A percentile compares a stretch with the other conserved stretches of the same genome.
Conservation (phyloP, 441 rosid genomes). For the Erodium texanum region DNA sequence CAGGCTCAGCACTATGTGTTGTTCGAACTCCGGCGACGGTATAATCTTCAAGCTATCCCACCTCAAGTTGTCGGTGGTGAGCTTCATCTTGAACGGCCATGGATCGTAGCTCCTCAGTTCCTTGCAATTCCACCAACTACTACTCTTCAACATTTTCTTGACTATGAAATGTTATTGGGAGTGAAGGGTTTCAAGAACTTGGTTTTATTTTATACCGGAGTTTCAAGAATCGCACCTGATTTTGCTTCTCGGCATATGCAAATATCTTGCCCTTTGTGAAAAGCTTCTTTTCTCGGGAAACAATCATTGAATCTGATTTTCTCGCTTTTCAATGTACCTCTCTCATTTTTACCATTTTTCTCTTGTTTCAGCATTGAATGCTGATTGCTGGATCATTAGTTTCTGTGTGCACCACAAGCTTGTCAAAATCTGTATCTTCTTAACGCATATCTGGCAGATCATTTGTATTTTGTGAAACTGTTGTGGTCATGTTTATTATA, state of each 20-base stretch:
- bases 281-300: too few relatives aligned
- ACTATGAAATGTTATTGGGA: too few relatives aligned
- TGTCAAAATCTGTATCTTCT: too few relatives aligned
- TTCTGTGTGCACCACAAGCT: not conserved
- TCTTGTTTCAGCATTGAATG: conserved; percentile 1
- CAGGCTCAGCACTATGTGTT: conserved; percentile 19
- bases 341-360: not conserved
- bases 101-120: not conserved
- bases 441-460: not conserved
- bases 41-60: conserved; percentile 30
- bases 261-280: too few relatives aligned
- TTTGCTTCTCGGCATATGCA: too few relatives aligned
- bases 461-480: not conserved
- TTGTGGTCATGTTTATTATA: not conserved
- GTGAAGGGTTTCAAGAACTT: too few relatives aligned
- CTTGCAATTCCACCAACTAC: not conserved
- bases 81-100: conserved; percentile 25
- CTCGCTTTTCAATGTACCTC: too few relatives aligned
- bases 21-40: conserved; percentile 21
- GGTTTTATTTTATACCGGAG: too few relatives aligned
- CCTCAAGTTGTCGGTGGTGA: conserved; percentile 22
- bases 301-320: too few relatives aligned
- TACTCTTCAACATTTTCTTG: too few relatives aligned
- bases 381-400: not conserved
- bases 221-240: not conserved